Base-by-base conservation (phyloP, 2,329 filamentous ascomycete species). In the Xylaria digitata region DNA sequence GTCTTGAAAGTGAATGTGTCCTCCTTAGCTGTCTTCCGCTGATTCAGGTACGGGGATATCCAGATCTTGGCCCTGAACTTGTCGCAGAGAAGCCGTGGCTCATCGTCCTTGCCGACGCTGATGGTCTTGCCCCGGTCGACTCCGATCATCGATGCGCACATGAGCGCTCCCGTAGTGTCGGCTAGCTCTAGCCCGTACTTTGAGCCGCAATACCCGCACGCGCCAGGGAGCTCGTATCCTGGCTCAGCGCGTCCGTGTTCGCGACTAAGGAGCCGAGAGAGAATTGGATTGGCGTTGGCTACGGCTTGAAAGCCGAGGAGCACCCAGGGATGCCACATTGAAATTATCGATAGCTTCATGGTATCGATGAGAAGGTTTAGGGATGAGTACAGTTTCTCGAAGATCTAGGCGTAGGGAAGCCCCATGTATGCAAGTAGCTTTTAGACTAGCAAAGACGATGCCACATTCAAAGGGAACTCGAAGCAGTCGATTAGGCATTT, bases 81-180 rank as follows among this genome's bases (percentile, higher is more conserved):
- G 15, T 52, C 45, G 8, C 57, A 60, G 37, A 60, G 46, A 3
- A 60, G 57, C 45, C n/a, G 19, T 32, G 57, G 57, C 13, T 50
- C 32, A 19, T 49, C 57, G 57, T 23, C 43, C 26, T n/a, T 43
- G 19, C 17, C 46, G 26, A 62, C 21, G 30, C 26, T 55, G 40
- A 55, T 62, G 19, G 59, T 45, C 17, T 23, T 7, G 9, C 15
- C 49, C 9, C 17, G 4, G 40, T 3, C 13, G 9, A 17, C 3
- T 6, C 6, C 17, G 34, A 61, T 7, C 13, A n/a, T 4, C 6
- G 15, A 6, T 9, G 34, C 45, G 57, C 57, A 61, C 1, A 21
- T 6, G 13, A 61, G 2, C 2, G 34, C 46, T 15, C 48, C 46
- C 9, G 32, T 37, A 7, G 42, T n/a, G 55, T 19, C 17, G 17